Conservation (phyloP, 495 filamentous ascomycete genomes). For the Filosporella fistucella region DNA sequence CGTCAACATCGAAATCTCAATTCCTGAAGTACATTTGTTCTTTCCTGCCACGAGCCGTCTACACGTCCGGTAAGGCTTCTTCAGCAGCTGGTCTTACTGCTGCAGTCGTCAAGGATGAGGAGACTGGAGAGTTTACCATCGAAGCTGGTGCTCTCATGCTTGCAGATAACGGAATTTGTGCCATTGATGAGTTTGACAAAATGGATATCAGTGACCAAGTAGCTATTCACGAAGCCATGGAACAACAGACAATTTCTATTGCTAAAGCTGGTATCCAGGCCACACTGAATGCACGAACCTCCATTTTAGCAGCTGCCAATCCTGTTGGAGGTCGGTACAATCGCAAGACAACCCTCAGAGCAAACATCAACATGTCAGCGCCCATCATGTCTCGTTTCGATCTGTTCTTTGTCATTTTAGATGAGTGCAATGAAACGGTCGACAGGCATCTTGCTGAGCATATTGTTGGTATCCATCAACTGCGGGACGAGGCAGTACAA, state of each 20-base stretch:
- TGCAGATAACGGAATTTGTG: slow-evolving; percentile 94
- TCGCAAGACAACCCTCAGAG: slow-evolving; percentile 84
- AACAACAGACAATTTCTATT: slow-evolving; percentile 99
- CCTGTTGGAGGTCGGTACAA: slow-evolving; percentile 96
- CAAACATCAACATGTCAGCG: slow-evolving; percentile 97
- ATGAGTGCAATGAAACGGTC: slow-evolving; percentile 89
- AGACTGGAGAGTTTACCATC: slow-evolving; percentile 98
- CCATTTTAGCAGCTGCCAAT: slow-evolving; percentile 94
- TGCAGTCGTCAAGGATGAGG: slow-evolving; percentile 95
- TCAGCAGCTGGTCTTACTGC: slow-evolving; percentile 97
- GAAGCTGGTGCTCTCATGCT: slow-evolving; percentile 98
- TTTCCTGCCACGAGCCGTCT: slow-evolving; percentile 91
- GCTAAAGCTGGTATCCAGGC: slow-evolving; percentile 98
- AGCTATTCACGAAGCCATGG: slow-evolving; percentile 99
- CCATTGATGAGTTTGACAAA: slow-evolving; percentile 99
- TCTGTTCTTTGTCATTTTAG: slow-evolving; percentile 96
- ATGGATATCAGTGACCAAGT: slow-evolving; percentile 99
- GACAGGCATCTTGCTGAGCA: slow-evolving; percentile 90
- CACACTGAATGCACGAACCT: slow-evolving; percentile 91
- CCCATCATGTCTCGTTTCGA: slow-evolving; percentile 99
- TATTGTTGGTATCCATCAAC: slow-evolving; percentile 91
- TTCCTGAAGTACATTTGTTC: slow-evolving; percentile 98
- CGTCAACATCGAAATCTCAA: slow-evolving; percentile 96
- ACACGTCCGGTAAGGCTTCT: slow-evolving; percentile 96
- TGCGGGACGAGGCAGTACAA: slow-evolving; percentile 82